Evolutionary conservation across 768 basidiomycete species (phyloP), one percentile per base, ranked within the genome.

Genomic region (Lanmaoa rubissima): DNA sequence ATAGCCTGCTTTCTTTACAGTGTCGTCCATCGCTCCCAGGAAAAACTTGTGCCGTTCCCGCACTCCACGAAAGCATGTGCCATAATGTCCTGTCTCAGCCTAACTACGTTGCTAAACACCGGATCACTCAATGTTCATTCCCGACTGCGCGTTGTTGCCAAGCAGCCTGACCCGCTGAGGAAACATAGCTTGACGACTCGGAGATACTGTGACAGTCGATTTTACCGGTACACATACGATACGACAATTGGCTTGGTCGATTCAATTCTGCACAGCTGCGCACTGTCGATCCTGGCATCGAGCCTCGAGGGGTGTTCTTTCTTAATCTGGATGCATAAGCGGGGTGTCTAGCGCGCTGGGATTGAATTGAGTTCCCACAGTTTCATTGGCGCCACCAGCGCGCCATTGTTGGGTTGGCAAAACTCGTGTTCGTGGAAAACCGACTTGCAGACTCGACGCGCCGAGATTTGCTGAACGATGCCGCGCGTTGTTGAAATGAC

Each of bases 301-400:
- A n/a, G 14, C n/a, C 11, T 10, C 2, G 51, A 10, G 62, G 54
- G 65, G 60, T 68, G 17, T 49, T 38, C 0, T 65, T 50, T 51
- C 66, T 54, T 38, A 36, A 41, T 58, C 6, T 21, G 48, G 58
- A 19, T 1, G 2, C 0, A 36, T 0, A 36, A 1, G 41, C 1
- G 47, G 60, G 52, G 45, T 54, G 51, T 28, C 13, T 19, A 6
- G 13, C 8, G 34, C 40, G 59, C 59, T 41, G 65, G 31, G 16
- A 16, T 55, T 64, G 60, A 54, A 66, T 52, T 5, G 0, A 19
- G 2, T 67, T 67, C 63, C 41, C 67, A 65, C 67, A 55, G 28
- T 11, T 14, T 21, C 28, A 3, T 32, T 6, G 19, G 56, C 45
- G 68, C 65, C 66, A 67, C 64, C 48, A 59, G 42, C 69, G 69